Evolutionary conservation across 2,329 filamentous ascomycete species (phyloP).

Genomic region (Tolypocladium capitatum): DNA sequence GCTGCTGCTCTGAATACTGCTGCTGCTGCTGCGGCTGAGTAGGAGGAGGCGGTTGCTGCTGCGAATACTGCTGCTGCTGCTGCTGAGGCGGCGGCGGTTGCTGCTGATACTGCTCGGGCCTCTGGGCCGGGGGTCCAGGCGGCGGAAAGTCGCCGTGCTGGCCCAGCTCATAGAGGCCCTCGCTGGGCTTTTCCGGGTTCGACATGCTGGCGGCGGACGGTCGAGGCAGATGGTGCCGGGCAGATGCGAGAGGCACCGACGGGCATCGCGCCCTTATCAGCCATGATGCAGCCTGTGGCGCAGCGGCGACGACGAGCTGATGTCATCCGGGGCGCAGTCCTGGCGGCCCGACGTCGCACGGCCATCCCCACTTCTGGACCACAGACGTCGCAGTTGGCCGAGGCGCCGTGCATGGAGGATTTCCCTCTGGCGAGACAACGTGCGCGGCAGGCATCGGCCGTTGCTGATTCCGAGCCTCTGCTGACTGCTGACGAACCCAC

Average conservation of each 20-base stretch:
- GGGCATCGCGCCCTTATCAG: no score
- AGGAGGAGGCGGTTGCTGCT: constrained; percentile 2
- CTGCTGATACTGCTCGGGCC: background rate
- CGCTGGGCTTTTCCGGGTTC: background rate
- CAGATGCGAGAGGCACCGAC: background rate
- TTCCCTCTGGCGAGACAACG: no score
- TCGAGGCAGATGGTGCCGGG: background rate
- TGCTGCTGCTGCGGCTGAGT: constrained; percentile 1
- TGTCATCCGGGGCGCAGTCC: no score
- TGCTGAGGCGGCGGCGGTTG: constrained; percentile 2
- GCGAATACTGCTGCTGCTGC: constrained; percentile 5
- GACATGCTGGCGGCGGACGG: background rate
- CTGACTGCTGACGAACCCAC: no score
- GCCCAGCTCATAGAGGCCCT: constrained; percentile 1
- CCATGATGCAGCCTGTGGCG: no score
- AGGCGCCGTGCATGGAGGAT: no score
- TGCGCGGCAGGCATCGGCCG: no score
- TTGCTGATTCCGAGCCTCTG: no score
- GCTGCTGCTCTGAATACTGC: constrained; percentile 6
- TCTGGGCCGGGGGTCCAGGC: constrained; percentile 3
- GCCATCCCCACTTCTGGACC: no score
- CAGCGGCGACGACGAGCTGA: background rate
- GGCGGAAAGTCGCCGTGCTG: constrained; percentile 11
- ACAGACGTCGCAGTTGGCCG: no score
- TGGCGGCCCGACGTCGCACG: no score